These are phyloP conservation scores for Polyporus arcularius DNA, from an alignment of 768 basidiomycete genomes.

Conservation along the genomic window DNA sequence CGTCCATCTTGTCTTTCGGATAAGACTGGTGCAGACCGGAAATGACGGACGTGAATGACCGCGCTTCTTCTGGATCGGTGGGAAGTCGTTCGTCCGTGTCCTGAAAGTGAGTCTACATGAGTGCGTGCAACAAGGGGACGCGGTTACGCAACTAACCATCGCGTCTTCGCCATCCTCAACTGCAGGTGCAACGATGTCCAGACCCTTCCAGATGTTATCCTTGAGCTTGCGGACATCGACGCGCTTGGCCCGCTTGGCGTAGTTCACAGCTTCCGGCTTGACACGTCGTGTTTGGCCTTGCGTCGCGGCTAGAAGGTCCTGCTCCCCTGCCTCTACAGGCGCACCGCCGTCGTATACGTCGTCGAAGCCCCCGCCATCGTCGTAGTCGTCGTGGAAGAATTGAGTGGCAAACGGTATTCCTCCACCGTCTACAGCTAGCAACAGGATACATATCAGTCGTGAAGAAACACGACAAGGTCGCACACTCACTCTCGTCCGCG, in stretches of 20 bases:
- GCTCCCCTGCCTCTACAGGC: slow-evolving; percentile 67
- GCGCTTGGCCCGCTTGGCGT: slow-evolving; percentile 92
- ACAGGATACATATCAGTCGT: background rate
- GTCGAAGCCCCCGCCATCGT: slow-evolving; percentile 67
- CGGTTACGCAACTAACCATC: slow-evolving; percentile 22
- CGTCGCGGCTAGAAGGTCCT: slow-evolving; percentile 85
- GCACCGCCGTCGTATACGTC: slow-evolving; percentile 63
- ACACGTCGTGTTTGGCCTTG: slow-evolving; percentile 76
- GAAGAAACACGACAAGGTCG: background rate
- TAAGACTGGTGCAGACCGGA: slow-evolving; percentile 79
- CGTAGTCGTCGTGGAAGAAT: slow-evolving; percentile 93
- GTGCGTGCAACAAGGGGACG: background rate
- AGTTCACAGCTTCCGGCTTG: slow-evolving; percentile 87
- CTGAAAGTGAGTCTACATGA: slow-evolving; percentile 32
- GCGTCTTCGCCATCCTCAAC: slow-evolving; percentile 38
- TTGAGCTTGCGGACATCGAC: slow-evolving; percentile 97
- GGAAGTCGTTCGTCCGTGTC: slow-evolving; percentile 52
- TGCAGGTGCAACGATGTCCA: slow-evolving; percentile 70
- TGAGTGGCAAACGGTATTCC: slow-evolving; percentile 90
- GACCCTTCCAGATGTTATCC: slow-evolving; percentile 95
- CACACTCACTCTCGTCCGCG: slow-evolving; percentile 63
- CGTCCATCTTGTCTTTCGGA: slow-evolving; percentile 92
- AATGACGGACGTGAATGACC: slow-evolving; percentile 81
- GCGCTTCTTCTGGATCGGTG: slow-evolving; percentile 66
- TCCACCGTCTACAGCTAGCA: slow-evolving; percentile 45